These are phyloP conservation scores for Cyberlindnera mississippiensis DNA, from an alignment of 805 yeast species.

Conservation along the genomic window DNA sequence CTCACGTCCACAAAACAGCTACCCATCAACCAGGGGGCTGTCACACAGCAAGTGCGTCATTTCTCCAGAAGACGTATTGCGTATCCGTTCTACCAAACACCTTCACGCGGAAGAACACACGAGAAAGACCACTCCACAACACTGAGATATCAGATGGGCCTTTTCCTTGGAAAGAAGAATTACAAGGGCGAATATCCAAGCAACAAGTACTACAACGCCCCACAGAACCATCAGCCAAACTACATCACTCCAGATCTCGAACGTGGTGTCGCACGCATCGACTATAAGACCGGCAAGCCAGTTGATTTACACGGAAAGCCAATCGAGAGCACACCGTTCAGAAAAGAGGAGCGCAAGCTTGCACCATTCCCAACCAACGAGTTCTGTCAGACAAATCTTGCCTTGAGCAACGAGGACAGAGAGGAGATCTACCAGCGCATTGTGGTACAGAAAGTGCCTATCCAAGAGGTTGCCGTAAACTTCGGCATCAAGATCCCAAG, in stretches of 20 bases:
- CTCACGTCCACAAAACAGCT: constrained; percentile 7
- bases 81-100: constrained; percentile 49
- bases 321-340: constrained; percentile 8
- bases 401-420: constrained; percentile 57
- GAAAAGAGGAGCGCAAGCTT: constrained; percentile 28
- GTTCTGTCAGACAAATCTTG: constrained; percentile 61
- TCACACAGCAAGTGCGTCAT: constrained; percentile 37
- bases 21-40: constrained; percentile 3
- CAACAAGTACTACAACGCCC: constrained; percentile 71
- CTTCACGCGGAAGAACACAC: constrained; percentile 37
- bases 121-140: constrained; percentile 45
- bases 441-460: constrained; percentile 46
- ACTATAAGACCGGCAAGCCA: constrained; percentile 32
- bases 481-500: constrained; percentile 81
- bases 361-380: constrained; percentile 83
- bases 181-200: constrained; percentile 75
- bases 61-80: constrained; percentile 50
- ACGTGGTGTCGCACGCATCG: constrained; percentile 34
- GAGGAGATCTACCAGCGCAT: constrained; percentile 54
- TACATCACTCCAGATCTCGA: constrained; percentile 59
- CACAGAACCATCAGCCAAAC: constrained; percentile 66
- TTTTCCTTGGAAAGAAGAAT: constrained; percentile 80
- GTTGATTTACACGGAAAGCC: constrained; percentile 22
- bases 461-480: constrained; percentile 72
- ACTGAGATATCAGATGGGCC: constrained; percentile 59